A percentile compares a stretch with the other conserved stretches of the same genome.
Conservation (phyloP, 352 stramenopile species). For the Elongisporangium undulatum region DNA sequence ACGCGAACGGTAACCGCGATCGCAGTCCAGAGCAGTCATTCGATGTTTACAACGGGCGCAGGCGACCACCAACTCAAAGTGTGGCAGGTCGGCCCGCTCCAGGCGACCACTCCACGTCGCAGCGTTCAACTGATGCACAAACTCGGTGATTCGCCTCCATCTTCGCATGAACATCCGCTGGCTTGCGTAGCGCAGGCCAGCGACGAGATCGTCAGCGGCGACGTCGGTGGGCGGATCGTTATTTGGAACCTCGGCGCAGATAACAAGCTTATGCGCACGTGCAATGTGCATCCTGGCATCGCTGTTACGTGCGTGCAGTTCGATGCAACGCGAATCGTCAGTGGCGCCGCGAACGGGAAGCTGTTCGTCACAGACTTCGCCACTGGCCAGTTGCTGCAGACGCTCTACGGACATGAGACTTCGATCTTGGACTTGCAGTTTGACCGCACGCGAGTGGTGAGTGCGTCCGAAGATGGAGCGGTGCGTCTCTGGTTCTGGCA, state of each 20-base stretch:
- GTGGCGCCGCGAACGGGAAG: slow-evolving; percentile 33
- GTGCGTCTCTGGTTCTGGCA: slow-evolving; percentile 73
- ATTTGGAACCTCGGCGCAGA: slow-evolving; percentile 73
- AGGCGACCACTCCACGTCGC: slow-evolving; percentile 18
- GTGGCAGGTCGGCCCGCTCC: slow-evolving; percentile 37
- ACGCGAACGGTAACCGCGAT: slow-evolving; percentile 43
- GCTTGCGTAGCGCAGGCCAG: slow-evolving; percentile 50
- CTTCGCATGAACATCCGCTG: slow-evolving; percentile 37
- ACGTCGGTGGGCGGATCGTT: slow-evolving; percentile 49
- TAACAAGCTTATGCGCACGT: slow-evolving; percentile 56
- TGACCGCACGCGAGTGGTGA: slow-evolving; percentile 60
- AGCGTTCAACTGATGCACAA: slow-evolving; percentile 26
- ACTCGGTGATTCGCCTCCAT: slow-evolving; percentile 28
- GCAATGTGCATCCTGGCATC: slow-evolving; percentile 41
- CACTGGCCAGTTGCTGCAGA: slow-evolving; percentile 62
- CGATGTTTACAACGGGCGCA: slow-evolving; percentile 39
- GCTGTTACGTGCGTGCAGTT: slow-evolving; percentile 68
- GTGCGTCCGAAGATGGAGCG: slow-evolving; percentile 53
- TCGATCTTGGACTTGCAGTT: slow-evolving; percentile 68
- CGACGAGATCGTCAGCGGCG: slow-evolving; percentile 73
- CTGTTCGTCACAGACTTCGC: slow-evolving; percentile 78
- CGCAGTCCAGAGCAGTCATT: slow-evolving; percentile 37
- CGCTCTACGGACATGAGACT: slow-evolving; percentile 39
- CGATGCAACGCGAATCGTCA: slow-evolving; percentile 72
- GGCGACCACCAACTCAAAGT: slow-evolving; percentile 65